These are phyloP conservation scores for Ascochyta lentis DNA, from an alignment of 2,329 filamentous ascomycete species.

Conservation along the genomic window DNA sequence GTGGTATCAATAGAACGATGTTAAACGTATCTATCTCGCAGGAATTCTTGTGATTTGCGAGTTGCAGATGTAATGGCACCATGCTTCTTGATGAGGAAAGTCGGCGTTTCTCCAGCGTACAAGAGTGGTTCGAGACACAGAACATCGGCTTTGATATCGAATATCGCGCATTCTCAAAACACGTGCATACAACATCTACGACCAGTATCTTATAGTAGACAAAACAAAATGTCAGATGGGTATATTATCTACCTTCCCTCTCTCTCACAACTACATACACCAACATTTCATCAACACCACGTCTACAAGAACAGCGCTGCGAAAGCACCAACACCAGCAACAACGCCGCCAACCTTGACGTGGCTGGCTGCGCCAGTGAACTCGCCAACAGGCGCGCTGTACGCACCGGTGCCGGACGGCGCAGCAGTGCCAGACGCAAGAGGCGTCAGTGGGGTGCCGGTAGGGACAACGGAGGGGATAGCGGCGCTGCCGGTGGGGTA, in stretches of 20 bases:
- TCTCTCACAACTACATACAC: background rate
- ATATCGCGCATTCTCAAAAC: background rate
- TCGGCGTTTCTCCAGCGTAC: too few species aligned
- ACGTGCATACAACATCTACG: background rate
- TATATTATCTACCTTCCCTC: conserved; percentile 1
- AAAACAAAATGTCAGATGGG: background rate
- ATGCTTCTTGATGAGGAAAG: too few species aligned
- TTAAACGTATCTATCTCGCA: too few species aligned
- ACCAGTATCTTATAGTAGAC: background rate
- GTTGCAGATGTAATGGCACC: too few species aligned
- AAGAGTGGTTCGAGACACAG: too few species aligned
- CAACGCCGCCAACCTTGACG: conserved; percentile 38
- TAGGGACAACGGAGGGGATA: conserved; percentile 22
- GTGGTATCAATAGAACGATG: too few species aligned
- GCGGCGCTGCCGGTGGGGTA: conserved; percentile 34
- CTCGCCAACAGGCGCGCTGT: conserved; percentile 28
- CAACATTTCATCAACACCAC: background rate
- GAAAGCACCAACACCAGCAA: conserved; percentile 45
- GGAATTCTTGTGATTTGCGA: too few species aligned
- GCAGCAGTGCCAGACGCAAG: conserved; percentile 25
- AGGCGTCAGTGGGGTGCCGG: conserved; percentile 19
- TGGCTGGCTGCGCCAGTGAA: conserved; percentile 44
- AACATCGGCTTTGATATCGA: too few species aligned
- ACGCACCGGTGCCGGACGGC: conserved; percentile 32
- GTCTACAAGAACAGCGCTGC: conserved; percentile 47